phyloP scores from a whole-genome alignment of 2,329 filamentous ascomycete genomes.

The Sporothrix inflata region DNA sequence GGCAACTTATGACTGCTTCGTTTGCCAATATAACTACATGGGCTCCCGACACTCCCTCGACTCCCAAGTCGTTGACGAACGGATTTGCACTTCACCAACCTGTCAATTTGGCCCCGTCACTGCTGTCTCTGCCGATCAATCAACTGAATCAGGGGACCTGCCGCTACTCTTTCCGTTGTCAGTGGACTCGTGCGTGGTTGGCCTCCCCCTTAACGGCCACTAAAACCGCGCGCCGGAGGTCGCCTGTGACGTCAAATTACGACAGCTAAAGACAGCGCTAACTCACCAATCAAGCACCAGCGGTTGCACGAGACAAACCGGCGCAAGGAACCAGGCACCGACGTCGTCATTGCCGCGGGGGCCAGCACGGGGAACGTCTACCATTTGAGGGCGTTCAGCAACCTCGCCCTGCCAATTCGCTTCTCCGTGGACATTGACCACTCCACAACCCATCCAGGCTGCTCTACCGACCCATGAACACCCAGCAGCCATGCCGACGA shows the following conservation, averaged over 20 bases:
- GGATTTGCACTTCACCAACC: background rate
- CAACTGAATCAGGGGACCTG: background rate
- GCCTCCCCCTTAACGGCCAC: slow-evolving; percentile 2
- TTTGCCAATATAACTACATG: background rate
- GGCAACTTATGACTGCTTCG: background rate
- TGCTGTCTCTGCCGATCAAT: background rate
- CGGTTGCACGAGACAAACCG: background rate
- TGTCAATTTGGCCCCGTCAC: background rate
- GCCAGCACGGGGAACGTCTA: too few relatives aligned
- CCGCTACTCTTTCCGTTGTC: background rate
- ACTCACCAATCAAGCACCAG: background rate
- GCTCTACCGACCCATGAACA: background rate
- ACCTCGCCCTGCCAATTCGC: background rate
- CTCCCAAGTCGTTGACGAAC: background rate
- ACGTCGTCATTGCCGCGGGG: slow-evolving; percentile 8
- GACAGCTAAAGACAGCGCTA: background rate
- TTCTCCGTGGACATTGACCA: background rate
- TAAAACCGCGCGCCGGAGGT: background rate
- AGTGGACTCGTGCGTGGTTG: background rate
- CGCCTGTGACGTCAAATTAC: slow-evolving; percentile 12
- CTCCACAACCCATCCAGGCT: background rate
- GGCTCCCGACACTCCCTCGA: too few relatives aligned
- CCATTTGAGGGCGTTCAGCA: background rate
- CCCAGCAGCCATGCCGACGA: background rate
- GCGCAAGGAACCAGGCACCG: background rate